These are phyloP conservation scores for Grifola frondosa DNA, from an alignment of 1,284 basidiomycete species.

Conservation along the genomic window DNA sequence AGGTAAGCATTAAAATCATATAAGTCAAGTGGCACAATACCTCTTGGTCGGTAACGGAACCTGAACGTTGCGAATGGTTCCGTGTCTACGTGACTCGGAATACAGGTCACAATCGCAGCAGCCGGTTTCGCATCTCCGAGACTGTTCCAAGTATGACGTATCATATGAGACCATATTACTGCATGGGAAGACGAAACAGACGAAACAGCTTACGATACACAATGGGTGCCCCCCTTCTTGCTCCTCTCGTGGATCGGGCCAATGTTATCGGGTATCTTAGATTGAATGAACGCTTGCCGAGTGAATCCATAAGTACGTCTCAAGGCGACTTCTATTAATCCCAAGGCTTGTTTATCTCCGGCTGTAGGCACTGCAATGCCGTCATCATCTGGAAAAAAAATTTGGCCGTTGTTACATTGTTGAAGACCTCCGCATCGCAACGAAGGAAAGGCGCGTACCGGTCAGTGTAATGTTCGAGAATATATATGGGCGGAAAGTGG, in stretches of 20 bases:
- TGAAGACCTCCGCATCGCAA: no score
- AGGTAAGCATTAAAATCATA: not conserved
- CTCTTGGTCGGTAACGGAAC: conserved; percentile 19
- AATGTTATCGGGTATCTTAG: not conserved
- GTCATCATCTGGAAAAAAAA: conserved; percentile 7
- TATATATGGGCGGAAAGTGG: no score
- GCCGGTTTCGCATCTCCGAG: conserved; percentile 3
- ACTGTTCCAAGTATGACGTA: not conserved
- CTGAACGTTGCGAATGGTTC: conserved; percentile 16
- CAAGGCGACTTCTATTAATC: conserved; percentile 15
- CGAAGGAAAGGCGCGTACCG: no score
- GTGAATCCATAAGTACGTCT: conserved; percentile 12
- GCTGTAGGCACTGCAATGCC: conserved; percentile 8
- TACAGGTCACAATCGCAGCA: not conserved
- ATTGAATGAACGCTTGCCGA: not conserved
- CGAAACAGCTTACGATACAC: conserved; percentile 9
- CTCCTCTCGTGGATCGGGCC: conserved; percentile 7
- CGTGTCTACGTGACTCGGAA: conserved; percentile 13
- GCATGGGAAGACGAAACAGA: not conserved
- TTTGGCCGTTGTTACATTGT: no score
- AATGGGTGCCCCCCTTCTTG: conserved; percentile 7
- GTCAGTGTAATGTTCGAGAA: no score
- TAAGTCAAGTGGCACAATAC: conserved; percentile 1
- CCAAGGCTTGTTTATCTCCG: conserved; percentile 16
- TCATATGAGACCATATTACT: not conserved